Conservation (phyloP, 2,329 filamentous ascomycete genomes). For the Diatrype stigma region DNA sequence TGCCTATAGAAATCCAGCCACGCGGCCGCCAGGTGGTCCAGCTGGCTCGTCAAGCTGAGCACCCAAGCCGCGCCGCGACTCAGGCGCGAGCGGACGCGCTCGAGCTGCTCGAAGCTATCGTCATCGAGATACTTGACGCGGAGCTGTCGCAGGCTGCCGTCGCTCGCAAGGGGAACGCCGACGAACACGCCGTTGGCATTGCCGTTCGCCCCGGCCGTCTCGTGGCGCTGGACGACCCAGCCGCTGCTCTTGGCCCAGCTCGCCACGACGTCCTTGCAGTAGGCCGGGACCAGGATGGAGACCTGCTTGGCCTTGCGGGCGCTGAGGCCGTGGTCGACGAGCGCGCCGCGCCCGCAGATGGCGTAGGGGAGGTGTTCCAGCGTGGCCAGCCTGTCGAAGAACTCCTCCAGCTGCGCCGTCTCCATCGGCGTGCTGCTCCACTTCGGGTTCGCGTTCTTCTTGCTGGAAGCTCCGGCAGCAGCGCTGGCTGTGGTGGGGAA, state of each 20-base stretch:
- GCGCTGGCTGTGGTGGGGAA: not conserved
- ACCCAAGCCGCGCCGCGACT: conserved; percentile 12
- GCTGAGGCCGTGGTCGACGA: conserved; percentile 39
- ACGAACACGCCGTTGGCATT: conserved; percentile 35
- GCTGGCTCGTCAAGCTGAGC: conserved; percentile 18
- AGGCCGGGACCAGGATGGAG: conserved; percentile 36
- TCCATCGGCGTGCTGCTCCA: conserved; percentile 22
- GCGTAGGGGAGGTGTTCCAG: conserved; percentile 43
- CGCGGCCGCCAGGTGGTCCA: conserved; percentile 23
- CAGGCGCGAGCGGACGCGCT: conserved; percentile 10
- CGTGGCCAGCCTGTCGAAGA: conserved; percentile 34
- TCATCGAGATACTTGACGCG: conserved; percentile 32
- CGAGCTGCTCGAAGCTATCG: conserved; percentile 26
- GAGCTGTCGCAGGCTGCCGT: conserved; percentile 28
- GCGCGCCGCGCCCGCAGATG: conserved; percentile 41
- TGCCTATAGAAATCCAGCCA: conserved; percentile 13
- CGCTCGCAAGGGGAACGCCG: conserved; percentile 37
- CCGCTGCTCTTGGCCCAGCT: conserved; percentile 31
- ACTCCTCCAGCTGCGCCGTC: conserved; percentile 27
- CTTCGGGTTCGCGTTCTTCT: not conserved
- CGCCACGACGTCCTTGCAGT: conserved; percentile 31
- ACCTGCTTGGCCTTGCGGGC: conserved; percentile 27
- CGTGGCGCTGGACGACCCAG: conserved; percentile 7
- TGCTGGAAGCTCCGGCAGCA: not conserved
- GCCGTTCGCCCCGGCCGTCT: conserved; percentile 28